Percentiles rank a stretch among this genome's conserved stretches.
phyloP scores from a whole-genome alignment of 305 asterid genomes.

The Solanum hybrid region DNA sequence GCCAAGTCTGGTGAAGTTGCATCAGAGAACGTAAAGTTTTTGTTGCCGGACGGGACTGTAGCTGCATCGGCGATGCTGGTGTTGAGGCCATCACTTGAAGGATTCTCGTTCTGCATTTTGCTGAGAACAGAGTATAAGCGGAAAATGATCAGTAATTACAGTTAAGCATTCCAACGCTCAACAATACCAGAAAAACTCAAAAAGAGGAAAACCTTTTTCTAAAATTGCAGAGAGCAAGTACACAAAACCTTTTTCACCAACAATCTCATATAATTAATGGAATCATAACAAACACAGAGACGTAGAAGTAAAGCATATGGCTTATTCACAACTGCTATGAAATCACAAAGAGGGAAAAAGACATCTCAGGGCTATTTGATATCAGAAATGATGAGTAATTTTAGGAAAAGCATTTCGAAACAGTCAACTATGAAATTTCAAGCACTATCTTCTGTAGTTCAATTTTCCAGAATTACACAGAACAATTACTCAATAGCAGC shows the following conservation, averaged over 20 bases:
- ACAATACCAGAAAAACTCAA: background rate
- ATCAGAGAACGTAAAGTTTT: background rate
- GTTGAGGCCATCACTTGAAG: slow-evolving; percentile 14
- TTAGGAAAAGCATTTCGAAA: background rate
- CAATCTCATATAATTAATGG: background rate
- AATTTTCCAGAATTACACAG: background rate
- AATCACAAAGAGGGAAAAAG: background rate
- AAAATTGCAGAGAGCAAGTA: background rate
- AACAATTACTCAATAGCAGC: background rate
- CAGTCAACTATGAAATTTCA: background rate
- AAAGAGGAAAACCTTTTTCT: background rate
- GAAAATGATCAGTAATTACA: background rate
- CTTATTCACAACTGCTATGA: background rate
- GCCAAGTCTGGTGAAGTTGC: slow-evolving; percentile 15
- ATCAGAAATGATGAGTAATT: background rate
- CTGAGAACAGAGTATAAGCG: background rate
- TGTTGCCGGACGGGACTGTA: slow-evolving; percentile 10
- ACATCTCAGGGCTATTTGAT: background rate
- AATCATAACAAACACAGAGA: background rate
- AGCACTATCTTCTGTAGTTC: background rate
- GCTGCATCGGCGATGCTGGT: slow-evolving; percentile 2
- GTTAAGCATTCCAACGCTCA: background rate
- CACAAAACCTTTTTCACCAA: background rate
- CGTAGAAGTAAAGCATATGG: background rate
- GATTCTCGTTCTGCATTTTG: slow-evolving; percentile 32